Conservation (phyloP, 805 yeast species). For the Lachancea nothofagi region DNA sequence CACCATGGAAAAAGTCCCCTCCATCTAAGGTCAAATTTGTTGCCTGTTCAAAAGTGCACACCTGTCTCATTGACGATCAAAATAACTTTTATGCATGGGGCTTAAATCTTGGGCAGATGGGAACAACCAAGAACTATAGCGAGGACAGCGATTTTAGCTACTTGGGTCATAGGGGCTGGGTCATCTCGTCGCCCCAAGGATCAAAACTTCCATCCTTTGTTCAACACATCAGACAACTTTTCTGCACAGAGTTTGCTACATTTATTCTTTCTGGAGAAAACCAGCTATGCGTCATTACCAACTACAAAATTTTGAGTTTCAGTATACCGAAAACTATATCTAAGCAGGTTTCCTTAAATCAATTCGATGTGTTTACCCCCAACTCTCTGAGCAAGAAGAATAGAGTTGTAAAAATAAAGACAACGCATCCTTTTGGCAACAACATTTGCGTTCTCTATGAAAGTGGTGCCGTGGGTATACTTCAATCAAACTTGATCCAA, state of each 20-base stretch:
- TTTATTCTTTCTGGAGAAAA: constrained; percentile 52
- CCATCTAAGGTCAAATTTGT: constrained; percentile 37
- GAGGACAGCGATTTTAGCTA: constrained; percentile 40
- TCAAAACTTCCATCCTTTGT: constrained; percentile 18
- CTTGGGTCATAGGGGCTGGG: constrained; percentile 37
- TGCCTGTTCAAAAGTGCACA: constrained; percentile 63
- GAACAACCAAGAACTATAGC: constrained; percentile 38
- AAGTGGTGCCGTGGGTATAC: constrained; percentile 50
- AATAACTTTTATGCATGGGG: constrained; percentile 67
- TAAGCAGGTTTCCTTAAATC: constrained; percentile 16
- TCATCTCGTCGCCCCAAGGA: constrained; percentile 18
- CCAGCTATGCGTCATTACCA: constrained; percentile 58
- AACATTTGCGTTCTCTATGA: constrained; percentile 47
- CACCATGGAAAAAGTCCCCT: constrained; percentile 17
- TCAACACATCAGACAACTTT: constrained; percentile 44
- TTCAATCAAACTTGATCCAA: constrained; percentile 9
- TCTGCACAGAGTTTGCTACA: constrained; percentile 66
- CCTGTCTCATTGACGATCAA: constrained; percentile 48
- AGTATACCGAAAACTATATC: constrained; percentile 35
- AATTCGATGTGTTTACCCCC: constrained; percentile 35
- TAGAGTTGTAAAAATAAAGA: constrained; percentile 30
- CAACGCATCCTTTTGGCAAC: constrained; percentile 34
- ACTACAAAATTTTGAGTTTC: constrained; percentile 52
- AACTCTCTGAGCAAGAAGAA: constrained; percentile 25
- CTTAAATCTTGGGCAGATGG: constrained; percentile 76